Percentiles rank a stretch among this genome's conserved stretches.
Conservation (phyloP, 2,329 filamentous ascomycete genomes). For the Diaporthe citriasiana region DNA sequence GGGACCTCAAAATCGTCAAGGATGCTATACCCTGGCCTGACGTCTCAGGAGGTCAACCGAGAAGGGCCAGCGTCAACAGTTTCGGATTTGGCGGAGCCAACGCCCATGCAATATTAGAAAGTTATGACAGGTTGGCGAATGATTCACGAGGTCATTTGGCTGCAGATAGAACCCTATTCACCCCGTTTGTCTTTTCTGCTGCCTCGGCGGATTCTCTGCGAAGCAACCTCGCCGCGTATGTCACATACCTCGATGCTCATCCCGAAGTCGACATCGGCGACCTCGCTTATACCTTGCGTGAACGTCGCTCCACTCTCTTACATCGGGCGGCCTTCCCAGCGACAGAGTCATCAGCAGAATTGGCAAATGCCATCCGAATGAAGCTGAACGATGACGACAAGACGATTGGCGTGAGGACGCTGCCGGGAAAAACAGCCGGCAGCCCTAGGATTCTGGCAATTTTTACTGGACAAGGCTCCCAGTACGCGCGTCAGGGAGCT, state of each 20-base stretch:
- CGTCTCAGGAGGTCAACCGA: neutral
- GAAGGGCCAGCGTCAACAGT: conserved; percentile 36
- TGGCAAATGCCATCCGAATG: neutral
- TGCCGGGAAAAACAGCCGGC: neutral
- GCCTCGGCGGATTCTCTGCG: conserved; percentile 49
- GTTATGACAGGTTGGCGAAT: neutral
- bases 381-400: neutral
- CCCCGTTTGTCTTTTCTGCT: conserved; percentile 51
- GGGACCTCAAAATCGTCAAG: conserved; percentile 43
- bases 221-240: conserved; percentile 44
- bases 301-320: conserved; percentile 46
- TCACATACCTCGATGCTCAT: conserved; percentile 43
- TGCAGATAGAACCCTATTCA: conserved; percentile 21
- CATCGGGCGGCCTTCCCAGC: conserved; percentile 47
- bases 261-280: conserved; percentile 40
- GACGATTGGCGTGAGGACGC: neutral
- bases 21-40: conserved; percentile 10
- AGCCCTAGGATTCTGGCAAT: conserved; percentile 35
- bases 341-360: neutral
- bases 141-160: neutral
- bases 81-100: conserved; percentile 44
- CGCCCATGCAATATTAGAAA: conserved; percentile 28
- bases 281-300: conserved; percentile 47
- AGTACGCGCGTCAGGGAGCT: conserved; percentile 52
- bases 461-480: conserved; percentile 54